Evolutionary conservation across 805 yeast species (phyloP), one percentile per base, ranked within the genome.

Genomic region (Yarrowia sp.): DNA sequence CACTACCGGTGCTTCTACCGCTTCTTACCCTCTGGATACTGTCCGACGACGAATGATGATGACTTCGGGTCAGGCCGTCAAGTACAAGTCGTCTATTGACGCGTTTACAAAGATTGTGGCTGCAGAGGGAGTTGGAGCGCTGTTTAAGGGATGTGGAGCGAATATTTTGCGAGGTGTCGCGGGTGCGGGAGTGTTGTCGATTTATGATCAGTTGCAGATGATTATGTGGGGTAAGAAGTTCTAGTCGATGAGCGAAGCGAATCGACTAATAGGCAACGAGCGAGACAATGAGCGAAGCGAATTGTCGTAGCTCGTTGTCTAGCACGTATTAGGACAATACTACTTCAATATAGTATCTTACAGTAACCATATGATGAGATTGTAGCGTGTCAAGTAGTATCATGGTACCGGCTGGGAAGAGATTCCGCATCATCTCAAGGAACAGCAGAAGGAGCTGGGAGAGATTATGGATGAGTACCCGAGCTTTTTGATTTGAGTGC

Each of bases 41-140:
- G 92, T 92, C 79, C 92, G 98, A 89, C 91, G 98, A 89, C 91
- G 98, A 89, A 92, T 92, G 98, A 92, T 92, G 98, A 92, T 92
- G 98, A 92, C 98, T 75, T 92, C 98, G 73, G 98, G 98, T 82
- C 96, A 91, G 84, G 96, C 96, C 77, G 96, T 92, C 76, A 92
- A 92, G 85, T 92, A 92, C 85, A 83, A 86, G 78, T 95, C 96
- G 84, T 96, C 97, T 74, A 84, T 90, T 80, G 97, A 92, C 81
- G 90, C 95, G 82, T 87, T 89, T 89, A 82, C 78, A 74, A 82
- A 92, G 84, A 90, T 92, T 79, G 93, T 92, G 74, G 96, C 96
- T 73, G 91, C 93, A 78, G 97, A 92, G 83, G 98, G 98, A 90
- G 81, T 90, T 75, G 76, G 78, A 68, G 90, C 98, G 74, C 85